Conservation (phyloP, 129 eudicot species). For the Tagetes patula region DNA sequence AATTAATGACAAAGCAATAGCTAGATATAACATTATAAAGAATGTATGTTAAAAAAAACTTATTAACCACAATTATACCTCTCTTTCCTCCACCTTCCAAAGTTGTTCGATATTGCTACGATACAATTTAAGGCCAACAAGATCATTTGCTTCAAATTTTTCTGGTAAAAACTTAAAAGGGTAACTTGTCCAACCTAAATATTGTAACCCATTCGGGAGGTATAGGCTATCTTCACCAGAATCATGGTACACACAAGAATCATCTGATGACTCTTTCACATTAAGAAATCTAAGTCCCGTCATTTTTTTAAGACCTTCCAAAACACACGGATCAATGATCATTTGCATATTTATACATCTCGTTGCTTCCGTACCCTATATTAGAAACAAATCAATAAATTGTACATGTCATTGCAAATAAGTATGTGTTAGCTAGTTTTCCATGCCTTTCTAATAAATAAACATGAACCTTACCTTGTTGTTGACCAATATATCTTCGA, state of each 20-base stretch:
- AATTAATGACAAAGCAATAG: not conserved
- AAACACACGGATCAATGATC: not conserved
- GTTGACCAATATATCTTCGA: not conserved
- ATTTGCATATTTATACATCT: not conserved
- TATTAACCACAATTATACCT: constrained; percentile 13
- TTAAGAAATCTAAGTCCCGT: not conserved
- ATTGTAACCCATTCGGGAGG: not conserved
- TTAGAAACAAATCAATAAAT: not conserved
- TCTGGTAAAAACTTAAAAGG: not conserved
- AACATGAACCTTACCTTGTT: not conserved
- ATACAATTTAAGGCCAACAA: constrained; percentile 2
- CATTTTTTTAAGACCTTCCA: not conserved
- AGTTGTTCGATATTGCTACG: not conserved
- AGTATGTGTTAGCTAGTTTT: not conserved
- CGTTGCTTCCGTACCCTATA: not conserved
- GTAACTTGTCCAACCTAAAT: not conserved
- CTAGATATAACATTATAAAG: not conserved
- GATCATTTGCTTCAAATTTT: not conserved
- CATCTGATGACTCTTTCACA: not conserved
- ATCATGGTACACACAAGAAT: not conserved
- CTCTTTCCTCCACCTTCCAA: constrained; percentile 5
- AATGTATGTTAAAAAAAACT: not conserved
- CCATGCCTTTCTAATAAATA: not conserved
- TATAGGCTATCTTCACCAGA: not conserved
- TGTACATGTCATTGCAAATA: not conserved